Evolutionary conservation across 202 grass and related monocot genomes (phyloP), one percentile per base, ranked within the genome.

Genomic region (Miscanthus sacchariflorus): DNA sequence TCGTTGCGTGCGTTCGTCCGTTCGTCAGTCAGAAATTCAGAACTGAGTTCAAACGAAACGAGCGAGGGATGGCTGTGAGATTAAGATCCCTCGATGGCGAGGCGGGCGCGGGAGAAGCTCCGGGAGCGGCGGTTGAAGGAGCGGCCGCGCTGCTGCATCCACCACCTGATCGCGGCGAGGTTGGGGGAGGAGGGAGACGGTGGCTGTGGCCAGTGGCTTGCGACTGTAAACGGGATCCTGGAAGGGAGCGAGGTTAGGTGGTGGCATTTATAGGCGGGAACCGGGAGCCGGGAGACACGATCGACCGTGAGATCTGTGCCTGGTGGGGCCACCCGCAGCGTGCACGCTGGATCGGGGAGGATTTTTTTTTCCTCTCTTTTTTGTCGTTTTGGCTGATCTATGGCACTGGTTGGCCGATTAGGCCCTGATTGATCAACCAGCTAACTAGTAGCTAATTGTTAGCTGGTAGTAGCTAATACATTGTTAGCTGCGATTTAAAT

Each of bases 61-160:
- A 21, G 48, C 58, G 40, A 54, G 21, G 24, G 36, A 7, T 30
- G 54, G 5, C 5, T 21, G 63, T 5, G 81, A 59, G 66, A 23
- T 72, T 96, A 98, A 71, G 87, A 95, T 17, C 96, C 96, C 87
- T 96, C 96, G 82, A 98, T 88, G 70, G 96, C 96, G 56, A 96
- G 25, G 87, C 96, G 96, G 81, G 92, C 76, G 84, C 96, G 89
- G 63, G 94, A 98, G 92, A 98, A 98, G 89, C 96, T 96, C 89
- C 96, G 90, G 76, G 96, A 98, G 61, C 94, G 91, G 77, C 94
- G 85, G 84, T 98, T 93, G 84, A 79, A 80, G 1, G 86, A 63
- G 52, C 89, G 70, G 27, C 96, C 96, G 17, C 84, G 93, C 81
- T 76, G 93, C 89, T 95, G 85, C 96, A 98, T 98, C 85, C 82